Percentiles rank a stretch among this genome's conserved stretches.
Conservation (phyloP, 2,329 filamentous ascomycete genomes). For the Ceratocystiopsis minuta region DNA sequence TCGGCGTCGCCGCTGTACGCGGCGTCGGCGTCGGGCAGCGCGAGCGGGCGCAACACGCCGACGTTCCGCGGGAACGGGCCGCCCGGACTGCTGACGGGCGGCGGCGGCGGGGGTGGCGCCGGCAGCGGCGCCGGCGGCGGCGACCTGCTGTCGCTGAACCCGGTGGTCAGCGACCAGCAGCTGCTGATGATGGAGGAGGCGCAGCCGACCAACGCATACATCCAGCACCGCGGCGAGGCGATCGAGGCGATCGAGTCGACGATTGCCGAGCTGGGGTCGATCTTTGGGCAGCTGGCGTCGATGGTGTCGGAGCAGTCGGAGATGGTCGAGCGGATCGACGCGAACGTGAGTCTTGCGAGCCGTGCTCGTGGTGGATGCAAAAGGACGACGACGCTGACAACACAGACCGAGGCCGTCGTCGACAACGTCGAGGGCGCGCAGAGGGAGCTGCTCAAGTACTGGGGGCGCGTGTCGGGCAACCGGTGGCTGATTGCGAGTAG, state of each 20-base stretch:
- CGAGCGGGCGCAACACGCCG: slow-evolving; percentile 12
- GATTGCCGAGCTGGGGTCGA: slow-evolving; percentile 67
- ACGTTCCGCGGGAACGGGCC: slow-evolving; percentile 4
- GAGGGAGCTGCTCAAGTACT: slow-evolving; percentile 89
- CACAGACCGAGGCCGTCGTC: slow-evolving; percentile 73
- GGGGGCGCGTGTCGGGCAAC: slow-evolving; percentile 84
- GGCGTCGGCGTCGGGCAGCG: slow-evolving; percentile 45
- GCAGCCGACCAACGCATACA: slow-evolving; percentile 69
- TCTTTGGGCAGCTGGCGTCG: slow-evolving; percentile 48
- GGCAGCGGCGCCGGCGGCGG: slow-evolving; percentile 25
- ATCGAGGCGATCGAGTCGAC: slow-evolving; percentile 95
- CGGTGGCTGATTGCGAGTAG: slow-evolving; percentile 69
- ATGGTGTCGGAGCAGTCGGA: slow-evolving; percentile 98
- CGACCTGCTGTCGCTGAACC: slow-evolving; percentile 72
- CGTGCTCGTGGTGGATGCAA: background rate
- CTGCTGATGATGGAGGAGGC: slow-evolving; percentile 88
- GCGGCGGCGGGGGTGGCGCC: background rate
- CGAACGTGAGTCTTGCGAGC: slow-evolving; percentile 12
- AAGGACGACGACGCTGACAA: background rate
- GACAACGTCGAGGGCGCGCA: slow-evolving; percentile 97
- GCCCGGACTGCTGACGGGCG: slow-evolving; percentile 2
- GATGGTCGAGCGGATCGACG: slow-evolving; percentile 45
- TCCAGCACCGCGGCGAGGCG: slow-evolving; percentile 82
- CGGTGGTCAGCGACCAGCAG: slow-evolving; percentile 62
- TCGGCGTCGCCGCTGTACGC: slow-evolving; percentile 69